Evolutionary conservation across 2,329 filamentous ascomycete species (phyloP).

Genomic region (Diaporthe sp.): DNA sequence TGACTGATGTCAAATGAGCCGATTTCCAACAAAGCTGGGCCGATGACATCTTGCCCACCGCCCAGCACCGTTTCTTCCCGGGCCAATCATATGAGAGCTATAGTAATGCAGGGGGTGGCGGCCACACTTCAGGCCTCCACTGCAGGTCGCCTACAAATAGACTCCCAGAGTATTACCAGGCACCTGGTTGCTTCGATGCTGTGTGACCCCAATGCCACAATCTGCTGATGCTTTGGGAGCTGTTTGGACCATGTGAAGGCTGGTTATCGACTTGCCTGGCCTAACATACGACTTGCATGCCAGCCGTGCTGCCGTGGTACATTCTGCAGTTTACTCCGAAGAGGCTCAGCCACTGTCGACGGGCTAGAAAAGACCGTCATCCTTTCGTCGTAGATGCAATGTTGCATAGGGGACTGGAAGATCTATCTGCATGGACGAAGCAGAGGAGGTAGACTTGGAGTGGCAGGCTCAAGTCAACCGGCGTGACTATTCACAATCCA

Average conservation of each 20-base stretch:
- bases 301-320: not conserved
- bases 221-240: too few species aligned
- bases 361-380: not conserved
- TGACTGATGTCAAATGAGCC: slow-evolving; percentile 35
- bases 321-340: not conserved
- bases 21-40: slow-evolving; percentile 30
- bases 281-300: not conserved
- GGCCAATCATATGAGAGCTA: slow-evolving; percentile 17
- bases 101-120: not conserved
- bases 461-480: not conserved
- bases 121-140: not conserved
- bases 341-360: not conserved
- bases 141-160: not conserved
- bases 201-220: not conserved
- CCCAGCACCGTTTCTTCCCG: slow-evolving; percentile 24
- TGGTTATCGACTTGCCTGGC: not conserved
- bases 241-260: not conserved
- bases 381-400: not conserved
- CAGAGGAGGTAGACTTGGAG: not conserved
- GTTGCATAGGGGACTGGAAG: not conserved
- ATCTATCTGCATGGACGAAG: not conserved
- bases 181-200: not conserved
- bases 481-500: not conserved
- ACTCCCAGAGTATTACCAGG: too few species aligned
- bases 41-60: slow-evolving; percentile 31